Evolutionary conservation across 169 alveolate species (phyloP).

Genomic region (Amoebophrya sp.): DNA sequence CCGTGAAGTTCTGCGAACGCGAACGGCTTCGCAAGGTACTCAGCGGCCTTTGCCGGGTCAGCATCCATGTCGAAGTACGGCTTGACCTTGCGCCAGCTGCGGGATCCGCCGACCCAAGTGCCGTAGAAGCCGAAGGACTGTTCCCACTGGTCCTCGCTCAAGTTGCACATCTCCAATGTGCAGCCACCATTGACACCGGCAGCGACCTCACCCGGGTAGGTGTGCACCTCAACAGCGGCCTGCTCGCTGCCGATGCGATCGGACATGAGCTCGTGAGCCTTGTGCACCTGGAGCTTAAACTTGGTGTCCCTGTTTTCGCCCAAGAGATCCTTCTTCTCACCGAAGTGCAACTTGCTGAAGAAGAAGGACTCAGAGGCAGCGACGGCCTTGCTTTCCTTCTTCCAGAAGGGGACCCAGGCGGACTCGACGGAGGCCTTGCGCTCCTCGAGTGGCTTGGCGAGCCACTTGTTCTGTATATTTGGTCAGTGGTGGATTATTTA

Average conservation of each 20-base stretch:
- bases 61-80: background rate
- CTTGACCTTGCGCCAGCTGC: background rate
- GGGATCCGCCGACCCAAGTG: background rate
- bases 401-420: background rate
- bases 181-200: background rate
- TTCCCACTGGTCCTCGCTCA: background rate
- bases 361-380: background rate
- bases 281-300: background rate
- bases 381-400: background rate
- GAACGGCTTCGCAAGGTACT: background rate
- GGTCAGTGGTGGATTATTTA: too few species aligned
- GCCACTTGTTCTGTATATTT: too few species aligned
- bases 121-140: background rate
- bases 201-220: background rate
- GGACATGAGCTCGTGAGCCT: background rate
- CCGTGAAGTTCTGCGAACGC: background rate
- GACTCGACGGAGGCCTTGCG: background rate
- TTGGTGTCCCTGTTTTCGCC: background rate
- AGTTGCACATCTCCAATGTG: background rate
- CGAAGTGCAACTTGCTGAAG: background rate
- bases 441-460: background rate
- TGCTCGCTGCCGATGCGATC: too few species aligned
- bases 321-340: background rate
- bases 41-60: background rate
- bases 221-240: too few species aligned